A percentile compares a stretch with the other conserved stretches of the same genome.
These are phyloP conservation scores for Cystofilobasidium ferigula DNA, from an alignment of 768 basidiomycete genomes.

Conservation along the genomic window DNA sequence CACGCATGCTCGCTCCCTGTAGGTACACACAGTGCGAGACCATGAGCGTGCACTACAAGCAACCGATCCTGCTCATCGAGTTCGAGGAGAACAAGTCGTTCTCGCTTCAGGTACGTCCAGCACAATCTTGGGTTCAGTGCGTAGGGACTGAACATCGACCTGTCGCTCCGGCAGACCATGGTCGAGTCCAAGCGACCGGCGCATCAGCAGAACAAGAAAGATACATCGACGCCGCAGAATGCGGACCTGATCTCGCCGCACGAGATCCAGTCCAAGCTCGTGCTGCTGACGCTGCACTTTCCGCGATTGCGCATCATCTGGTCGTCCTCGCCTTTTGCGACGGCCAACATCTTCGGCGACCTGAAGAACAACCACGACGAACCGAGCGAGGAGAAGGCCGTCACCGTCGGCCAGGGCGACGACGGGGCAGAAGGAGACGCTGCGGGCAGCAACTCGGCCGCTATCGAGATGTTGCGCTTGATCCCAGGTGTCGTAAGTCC, in stretches of 20 bases:
- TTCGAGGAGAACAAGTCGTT: constrained; percentile 97
- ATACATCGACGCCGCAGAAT: background rate
- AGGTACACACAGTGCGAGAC: constrained; percentile 95
- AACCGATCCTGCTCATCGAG: constrained; percentile 83
- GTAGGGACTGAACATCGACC: background rate
- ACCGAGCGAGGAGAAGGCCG: constrained; percentile 65
- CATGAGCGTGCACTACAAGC: constrained; percentile 93
- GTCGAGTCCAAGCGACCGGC: constrained; percentile 35
- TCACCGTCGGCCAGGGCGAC: constrained; percentile 63
- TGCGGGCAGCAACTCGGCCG: constrained; percentile 1
- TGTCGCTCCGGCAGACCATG: constrained; percentile 33
- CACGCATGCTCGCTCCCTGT: background rate
- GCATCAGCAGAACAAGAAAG: constrained; percentile 26
- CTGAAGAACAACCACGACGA: constrained; percentile 69
- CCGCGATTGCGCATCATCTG: constrained; percentile 89
- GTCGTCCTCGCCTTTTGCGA: constrained; percentile 91
- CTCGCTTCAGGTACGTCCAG: constrained; percentile 59
- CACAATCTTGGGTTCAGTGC: background rate
- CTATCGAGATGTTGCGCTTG: constrained; percentile 15
- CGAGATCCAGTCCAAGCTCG: constrained; percentile 80
- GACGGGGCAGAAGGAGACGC: constrained; percentile 34
- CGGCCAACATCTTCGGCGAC: constrained; percentile 82
- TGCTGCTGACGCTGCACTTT: constrained; percentile 76
- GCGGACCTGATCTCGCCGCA: constrained; percentile 9
- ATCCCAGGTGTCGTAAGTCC: constrained; percentile 22